These are phyloP conservation scores for Gynandropsis gynandra DNA, from an alignment of 345 rosid species.

Conservation along the genomic window DNA sequence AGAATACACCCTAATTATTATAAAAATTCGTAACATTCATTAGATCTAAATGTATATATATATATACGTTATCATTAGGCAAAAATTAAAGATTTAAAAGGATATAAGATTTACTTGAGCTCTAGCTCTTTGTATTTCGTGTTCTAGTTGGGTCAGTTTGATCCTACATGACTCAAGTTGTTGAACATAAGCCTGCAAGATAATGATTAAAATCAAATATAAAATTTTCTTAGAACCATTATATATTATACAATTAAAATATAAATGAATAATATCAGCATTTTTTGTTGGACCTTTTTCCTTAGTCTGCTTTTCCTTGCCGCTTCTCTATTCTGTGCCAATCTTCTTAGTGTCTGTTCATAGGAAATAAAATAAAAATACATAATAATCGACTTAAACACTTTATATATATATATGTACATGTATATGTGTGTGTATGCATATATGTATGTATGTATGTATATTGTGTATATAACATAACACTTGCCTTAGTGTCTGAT, in stretches of 20 bases:
- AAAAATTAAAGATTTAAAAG: not conserved
- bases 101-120: slow-evolving; percentile 42
- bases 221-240: not conserved
- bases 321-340: slow-evolving; percentile 99
- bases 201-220: not conserved
- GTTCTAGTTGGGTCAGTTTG: slow-evolving; percentile 85
- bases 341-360: slow-evolving; percentile 88
- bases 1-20: slow-evolving; percentile 61
- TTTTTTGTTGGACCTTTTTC: slow-evolving; percentile 49
- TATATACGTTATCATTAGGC: too few relatives aligned
- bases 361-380: not conserved
- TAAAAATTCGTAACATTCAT: too few relatives aligned
- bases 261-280: slow-evolving; percentile 5
- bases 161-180: slow-evolving; percentile 94
- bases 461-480: too few relatives aligned
- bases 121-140: slow-evolving; percentile 88
- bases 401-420: not conserved
- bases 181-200: slow-evolving; percentile 82
- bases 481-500: slow-evolving; percentile 54
- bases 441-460: slow-evolving; percentile 4
- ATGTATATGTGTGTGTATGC: not conserved
- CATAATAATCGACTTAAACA: slow-evolving; percentile 10
- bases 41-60: too few relatives aligned
- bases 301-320: slow-evolving; percentile 96
- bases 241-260: too few relatives aligned